Base-by-base conservation (phyloP, 768 basidiomycete species). In the Lactifluus subvellereus region DNA sequence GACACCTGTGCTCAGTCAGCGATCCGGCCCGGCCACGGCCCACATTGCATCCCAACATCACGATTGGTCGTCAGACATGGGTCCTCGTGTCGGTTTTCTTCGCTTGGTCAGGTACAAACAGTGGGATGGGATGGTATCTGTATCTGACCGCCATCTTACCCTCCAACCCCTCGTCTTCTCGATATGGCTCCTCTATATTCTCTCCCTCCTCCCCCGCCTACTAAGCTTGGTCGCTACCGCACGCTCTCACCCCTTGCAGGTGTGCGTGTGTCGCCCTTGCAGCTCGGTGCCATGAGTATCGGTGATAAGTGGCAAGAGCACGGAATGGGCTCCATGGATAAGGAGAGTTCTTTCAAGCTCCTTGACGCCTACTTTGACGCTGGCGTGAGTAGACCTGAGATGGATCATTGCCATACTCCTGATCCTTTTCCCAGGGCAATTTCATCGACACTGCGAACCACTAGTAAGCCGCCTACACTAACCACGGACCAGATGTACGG, bases 221-320 rank as follows among this genome's bases (percentile, higher is more conserved):
- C 62, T 14, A 64, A 54, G 47, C 75, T 76, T 14, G 76, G 68
- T 4, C 64, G 66, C 32, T 77, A 79, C 67, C 76, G 80, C n/a
- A 65, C 68, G 14, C 70, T 81, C 16, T 74, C 77, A 0, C 75
- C 77, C 6, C 48, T 65, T 10, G 77, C 80, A 1, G 78, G 79
- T 9, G 71, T 82, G 32, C 77, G 76, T 49, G 82, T 82, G 16
- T 83, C 81, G 2, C 80, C 81, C 0, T 68, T 82, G 20, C 72
- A 73, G 35, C 76, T 83, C 32, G 80, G 81, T 3, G 80, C 74
- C 4, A 77, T 79, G 79, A 79, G 73, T 70, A 77, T 81, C 38
- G 79, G 80, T 7, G 76, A 80, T 64, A 73, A 77, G 54, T 80
- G 79, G 80, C 68, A 65, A 0, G 20, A 68, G 13, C 38, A 37